Conservation (phyloP, 371 early-diverging fungal species). For the Syncephalastrum racemosum region DNA sequence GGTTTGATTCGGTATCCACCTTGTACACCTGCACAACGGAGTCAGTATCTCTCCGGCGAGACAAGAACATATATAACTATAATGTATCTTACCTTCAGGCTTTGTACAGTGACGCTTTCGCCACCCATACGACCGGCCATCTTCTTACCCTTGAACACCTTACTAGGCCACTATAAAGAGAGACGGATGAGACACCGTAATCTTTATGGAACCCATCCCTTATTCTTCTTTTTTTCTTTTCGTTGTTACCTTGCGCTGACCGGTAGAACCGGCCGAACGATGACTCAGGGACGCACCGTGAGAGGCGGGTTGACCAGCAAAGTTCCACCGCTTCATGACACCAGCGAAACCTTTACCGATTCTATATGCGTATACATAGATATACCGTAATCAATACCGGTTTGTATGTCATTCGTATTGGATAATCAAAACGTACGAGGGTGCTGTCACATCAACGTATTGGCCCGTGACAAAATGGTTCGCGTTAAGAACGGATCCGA, state of each 20-base stretch:
- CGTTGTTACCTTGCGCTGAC: slow-evolving; percentile 72
- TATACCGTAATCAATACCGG: neutral
- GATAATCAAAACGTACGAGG: slow-evolving; percentile 59
- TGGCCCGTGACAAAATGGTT: slow-evolving; percentile 95
- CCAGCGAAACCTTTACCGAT: slow-evolving; percentile 97
- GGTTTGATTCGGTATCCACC: slow-evolving; percentile 82
- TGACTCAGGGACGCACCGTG: slow-evolving; percentile 95
- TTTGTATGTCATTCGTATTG: neutral
- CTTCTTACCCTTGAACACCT: slow-evolving; percentile 95
- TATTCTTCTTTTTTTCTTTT: too few relatives aligned
- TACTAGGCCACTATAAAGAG: slow-evolving; percentile 74
- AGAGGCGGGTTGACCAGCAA: slow-evolving; percentile 89
- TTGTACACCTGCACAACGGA: slow-evolving; percentile 64
- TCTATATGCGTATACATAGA: too few relatives aligned
- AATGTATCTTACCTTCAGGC: slow-evolving; percentile 56
- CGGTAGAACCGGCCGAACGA: slow-evolving; percentile 94
- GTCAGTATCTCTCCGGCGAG: neutral
- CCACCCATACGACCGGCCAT: slow-evolving; percentile 98
- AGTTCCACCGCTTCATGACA: slow-evolving; percentile 96
- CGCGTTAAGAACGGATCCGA: slow-evolving; percentile 76
- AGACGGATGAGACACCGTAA: neutral
- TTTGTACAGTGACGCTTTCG: slow-evolving; percentile 78
- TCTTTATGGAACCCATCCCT: neutral
- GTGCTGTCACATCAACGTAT: slow-evolving; percentile 88
- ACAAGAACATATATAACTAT: neutral